Conservation (phyloP, 441 rosid genomes). For the Raphanus hybrid region DNA sequence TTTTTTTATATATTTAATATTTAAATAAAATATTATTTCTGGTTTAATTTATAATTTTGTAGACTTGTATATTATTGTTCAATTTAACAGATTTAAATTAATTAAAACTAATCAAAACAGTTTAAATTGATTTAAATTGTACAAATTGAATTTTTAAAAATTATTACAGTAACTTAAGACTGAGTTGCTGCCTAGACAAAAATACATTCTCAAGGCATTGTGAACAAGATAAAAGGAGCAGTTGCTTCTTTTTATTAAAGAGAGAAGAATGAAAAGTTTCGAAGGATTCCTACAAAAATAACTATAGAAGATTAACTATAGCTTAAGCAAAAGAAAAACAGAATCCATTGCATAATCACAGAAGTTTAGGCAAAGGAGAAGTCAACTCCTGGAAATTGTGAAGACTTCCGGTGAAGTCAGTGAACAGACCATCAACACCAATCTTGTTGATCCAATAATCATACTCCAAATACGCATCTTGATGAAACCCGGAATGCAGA, state of each 20-base stretch:
- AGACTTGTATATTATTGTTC: too few relatives aligned
- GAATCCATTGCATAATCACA: slow-evolving; percentile 7
- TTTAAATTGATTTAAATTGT: not conserved
- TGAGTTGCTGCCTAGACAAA: too few relatives aligned
- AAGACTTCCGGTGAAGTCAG: slow-evolving; percentile 92
- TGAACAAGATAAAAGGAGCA: not conserved
- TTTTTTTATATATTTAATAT: too few relatives aligned
- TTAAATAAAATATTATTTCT: too few relatives aligned
- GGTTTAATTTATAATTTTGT: too few relatives aligned
- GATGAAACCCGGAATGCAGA: slow-evolving; percentile 71
- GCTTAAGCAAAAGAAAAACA: not conserved
- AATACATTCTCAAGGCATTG: not conserved
- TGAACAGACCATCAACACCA: slow-evolving; percentile 91
- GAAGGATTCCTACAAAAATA: not conserved
- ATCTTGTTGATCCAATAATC: slow-evolving; percentile 81
- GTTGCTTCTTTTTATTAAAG: not conserved
- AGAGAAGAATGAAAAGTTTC: not conserved
- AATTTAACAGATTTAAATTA: too few relatives aligned
- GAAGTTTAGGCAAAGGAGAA: slow-evolving; percentile 47
- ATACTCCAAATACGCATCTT: slow-evolving; percentile 81
- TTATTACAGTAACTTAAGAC: too few relatives aligned
- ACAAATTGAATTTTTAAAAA: not conserved
- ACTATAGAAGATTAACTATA: not conserved
- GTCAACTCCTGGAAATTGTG: slow-evolving; percentile 69
- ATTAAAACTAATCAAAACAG: not conserved